These are phyloP conservation scores for Penicillium salamii DNA, from an alignment of 495 filamentous ascomycete genomes.

Conservation along the genomic window DNA sequence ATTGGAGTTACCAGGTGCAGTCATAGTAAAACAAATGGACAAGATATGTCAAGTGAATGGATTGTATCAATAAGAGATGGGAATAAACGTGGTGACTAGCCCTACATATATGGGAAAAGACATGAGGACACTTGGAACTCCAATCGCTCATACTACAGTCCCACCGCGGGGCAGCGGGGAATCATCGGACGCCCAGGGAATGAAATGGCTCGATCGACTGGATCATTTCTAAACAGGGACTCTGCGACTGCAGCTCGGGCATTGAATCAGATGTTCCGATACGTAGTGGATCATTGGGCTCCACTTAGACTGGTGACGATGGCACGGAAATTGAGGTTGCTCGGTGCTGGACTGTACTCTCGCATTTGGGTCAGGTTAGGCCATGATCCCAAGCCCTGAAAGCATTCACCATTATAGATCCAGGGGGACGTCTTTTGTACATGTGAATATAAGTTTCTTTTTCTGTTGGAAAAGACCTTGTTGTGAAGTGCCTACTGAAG, in stretches of 20 bases:
- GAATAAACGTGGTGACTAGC: too few species aligned
- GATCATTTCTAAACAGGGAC: not conserved
- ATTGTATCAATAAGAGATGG: not conserved
- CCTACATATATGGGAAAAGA: not conserved
- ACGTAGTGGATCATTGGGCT: conserved; percentile 10
- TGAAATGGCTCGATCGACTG: conserved; percentile 1
- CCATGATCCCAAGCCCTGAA: too few species aligned
- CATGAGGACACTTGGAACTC: conserved; percentile 6
- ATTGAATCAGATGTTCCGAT: conserved; percentile 7
- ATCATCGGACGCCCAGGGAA: conserved; percentile 11
- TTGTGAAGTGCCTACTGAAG: too few species aligned
- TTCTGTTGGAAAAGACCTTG: too few species aligned
- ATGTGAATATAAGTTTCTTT: too few species aligned
- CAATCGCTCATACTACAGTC: conserved; percentile 14
- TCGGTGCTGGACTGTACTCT: too few species aligned
- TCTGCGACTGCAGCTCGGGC: conserved; percentile 6
- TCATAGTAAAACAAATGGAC: conserved; percentile 11
- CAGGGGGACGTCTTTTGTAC: too few species aligned
- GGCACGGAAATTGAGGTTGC: conserved; percentile 5
- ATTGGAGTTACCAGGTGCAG: conserved; percentile 29
- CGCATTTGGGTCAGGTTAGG: too few species aligned
- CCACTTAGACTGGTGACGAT: conserved; percentile 12
- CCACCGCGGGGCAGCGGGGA: conserved; percentile 31
- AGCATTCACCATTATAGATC: too few species aligned
- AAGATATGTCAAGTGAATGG: not conserved